Base-by-base conservation (phyloP, 148 eudicot species). In the Pouteria glomerata region DNA sequence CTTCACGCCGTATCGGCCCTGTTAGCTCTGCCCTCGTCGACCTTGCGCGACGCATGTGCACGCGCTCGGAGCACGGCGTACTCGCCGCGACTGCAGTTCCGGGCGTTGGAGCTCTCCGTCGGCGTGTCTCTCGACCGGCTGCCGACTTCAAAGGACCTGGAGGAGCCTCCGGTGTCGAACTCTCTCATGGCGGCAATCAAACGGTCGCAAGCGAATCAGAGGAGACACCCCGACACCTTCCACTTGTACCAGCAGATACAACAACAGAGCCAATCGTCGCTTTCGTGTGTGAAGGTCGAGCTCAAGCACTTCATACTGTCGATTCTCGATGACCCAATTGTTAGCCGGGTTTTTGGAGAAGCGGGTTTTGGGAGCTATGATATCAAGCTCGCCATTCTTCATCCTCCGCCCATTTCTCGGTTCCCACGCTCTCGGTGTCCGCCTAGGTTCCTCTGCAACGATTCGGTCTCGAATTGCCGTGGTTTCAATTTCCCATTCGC, bases 101-200 rank as follows among this genome's bases (percentile, higher is more conserved):
- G 91, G 3, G 97, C 96, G 0, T 86, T 95, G 5, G 97, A 92
- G 14, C 85, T 95, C 56, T 92, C 82, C 58, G 86, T 92, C 55
- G 78, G 87, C 47, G 96, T 90, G 2, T 86, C 97, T 0, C 86
- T 95, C 7, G 99, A 95, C 30, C 84, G 97, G 0, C 73, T 89
- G 1, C 88, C 89, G 27, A 78, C 90, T 8, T 68, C 81, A 6
- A 81, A 78, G 44, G 21, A 56, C 12, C 29, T 48, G 35, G 87
- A 85, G 39, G 83, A 84, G 53, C 97, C 99, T 61, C 97, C 97
- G 3, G 81, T 95, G 1, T 82, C 99, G 16, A 95, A 95, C 65
- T 92, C 99, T 0, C 86, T 95, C 50, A 90, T 90, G 97, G 99
- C 99, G 23, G 99, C 97, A 26, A 84, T 95, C 11, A 92, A 92